Conservation (phyloP, 176 grass and related monocot genomes). For the Avena insularis region DNA sequence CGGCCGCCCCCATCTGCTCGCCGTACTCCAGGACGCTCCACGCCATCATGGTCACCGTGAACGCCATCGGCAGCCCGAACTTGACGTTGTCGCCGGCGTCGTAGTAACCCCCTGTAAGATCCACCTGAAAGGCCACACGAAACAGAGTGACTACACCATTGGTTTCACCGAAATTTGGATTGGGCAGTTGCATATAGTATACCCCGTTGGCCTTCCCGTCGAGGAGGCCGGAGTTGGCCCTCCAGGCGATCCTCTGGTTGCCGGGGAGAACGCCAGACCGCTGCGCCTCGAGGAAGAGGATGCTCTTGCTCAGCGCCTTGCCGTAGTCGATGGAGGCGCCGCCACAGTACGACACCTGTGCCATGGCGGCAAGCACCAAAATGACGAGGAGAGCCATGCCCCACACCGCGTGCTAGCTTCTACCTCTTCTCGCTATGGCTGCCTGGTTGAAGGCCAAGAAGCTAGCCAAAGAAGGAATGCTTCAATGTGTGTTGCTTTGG, state of each 20-base stretch:
- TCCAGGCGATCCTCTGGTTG: constrained; percentile 75
- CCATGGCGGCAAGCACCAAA: constrained; percentile 42
- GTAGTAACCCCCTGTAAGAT: constrained; percentile 89
- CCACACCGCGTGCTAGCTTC: neutral
- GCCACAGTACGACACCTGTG: constrained; percentile 30
- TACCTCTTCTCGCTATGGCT: constrained; percentile 10
- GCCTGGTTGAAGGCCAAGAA: neutral
- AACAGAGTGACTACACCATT: too few relatives aligned
- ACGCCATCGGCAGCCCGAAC: constrained; percentile 96
- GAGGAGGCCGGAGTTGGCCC: constrained; percentile 73
- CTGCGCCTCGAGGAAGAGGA: constrained; percentile 93
- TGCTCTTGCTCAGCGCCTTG: constrained; percentile 84
- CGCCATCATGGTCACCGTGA: constrained; percentile 97
- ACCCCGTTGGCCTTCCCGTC: constrained; percentile 92
- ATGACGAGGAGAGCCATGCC: constrained; percentile 9
- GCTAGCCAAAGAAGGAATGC: neutral
- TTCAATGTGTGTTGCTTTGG: neutral
- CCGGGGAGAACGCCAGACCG: constrained; percentile 75
- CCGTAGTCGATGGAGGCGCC: constrained; percentile 69
- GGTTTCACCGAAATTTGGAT: neutral
- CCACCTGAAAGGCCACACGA: constrained; percentile 46
- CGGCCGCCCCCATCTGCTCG: constrained; percentile 74
- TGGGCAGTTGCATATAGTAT: neutral
- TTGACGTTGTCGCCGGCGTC: constrained; percentile 98
- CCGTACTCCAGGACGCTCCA: constrained; percentile 91